These are phyloP conservation scores for Cordyceps cicadae DNA, from an alignment of 2,329 filamentous ascomycete species.

Conservation along the genomic window DNA sequence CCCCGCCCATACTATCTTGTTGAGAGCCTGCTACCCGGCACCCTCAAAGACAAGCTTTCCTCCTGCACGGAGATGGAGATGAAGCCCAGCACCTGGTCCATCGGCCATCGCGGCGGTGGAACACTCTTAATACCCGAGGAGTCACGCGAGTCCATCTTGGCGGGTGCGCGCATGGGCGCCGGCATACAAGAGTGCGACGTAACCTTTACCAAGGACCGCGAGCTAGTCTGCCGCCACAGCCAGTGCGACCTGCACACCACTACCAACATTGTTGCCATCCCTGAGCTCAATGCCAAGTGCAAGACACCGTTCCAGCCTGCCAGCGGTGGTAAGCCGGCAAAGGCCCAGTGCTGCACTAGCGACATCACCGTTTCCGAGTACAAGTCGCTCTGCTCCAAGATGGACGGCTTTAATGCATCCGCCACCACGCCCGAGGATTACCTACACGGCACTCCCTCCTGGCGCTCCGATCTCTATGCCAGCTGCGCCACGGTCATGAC, in stretches of 20 bases:
- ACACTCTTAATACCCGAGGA: constrained; percentile 59
- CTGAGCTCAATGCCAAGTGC: constrained; percentile 57
- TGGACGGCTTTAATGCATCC: constrained; percentile 54
- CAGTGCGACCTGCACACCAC: constrained; percentile 62
- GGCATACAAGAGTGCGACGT: constrained; percentile 62
- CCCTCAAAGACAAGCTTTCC: constrained; percentile 50
- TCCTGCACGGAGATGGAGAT: constrained; percentile 49
- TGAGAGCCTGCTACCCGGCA: constrained; percentile 51
- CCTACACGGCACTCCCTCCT: constrained; percentile 49
- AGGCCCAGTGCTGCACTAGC: constrained; percentile 61
- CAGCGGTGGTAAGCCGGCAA: constrained; percentile 39
- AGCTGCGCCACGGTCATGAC: constrained; percentile 55
- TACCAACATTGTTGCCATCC: constrained; percentile 55
- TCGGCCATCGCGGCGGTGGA: constrained; percentile 55
- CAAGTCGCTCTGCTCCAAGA: constrained; percentile 60
- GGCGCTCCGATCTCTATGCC: constrained; percentile 58
- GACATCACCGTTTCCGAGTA: constrained; percentile 63
- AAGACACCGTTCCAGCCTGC: constrained; percentile 52
- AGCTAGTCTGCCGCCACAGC: constrained; percentile 61
- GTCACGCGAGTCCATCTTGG: constrained; percentile 48
- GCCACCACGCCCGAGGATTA: constrained; percentile 51
- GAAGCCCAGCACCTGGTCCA: constrained; percentile 45
- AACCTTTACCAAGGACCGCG: constrained; percentile 54
- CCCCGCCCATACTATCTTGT: constrained; percentile 58
- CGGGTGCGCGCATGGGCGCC: constrained; percentile 59